A percentile compares a stretch with the other conserved stretches of the same genome.
phyloP scores from a whole-genome alignment of 2,329 filamentous ascomycete species.

The Rhinocladiella similis region DNA sequence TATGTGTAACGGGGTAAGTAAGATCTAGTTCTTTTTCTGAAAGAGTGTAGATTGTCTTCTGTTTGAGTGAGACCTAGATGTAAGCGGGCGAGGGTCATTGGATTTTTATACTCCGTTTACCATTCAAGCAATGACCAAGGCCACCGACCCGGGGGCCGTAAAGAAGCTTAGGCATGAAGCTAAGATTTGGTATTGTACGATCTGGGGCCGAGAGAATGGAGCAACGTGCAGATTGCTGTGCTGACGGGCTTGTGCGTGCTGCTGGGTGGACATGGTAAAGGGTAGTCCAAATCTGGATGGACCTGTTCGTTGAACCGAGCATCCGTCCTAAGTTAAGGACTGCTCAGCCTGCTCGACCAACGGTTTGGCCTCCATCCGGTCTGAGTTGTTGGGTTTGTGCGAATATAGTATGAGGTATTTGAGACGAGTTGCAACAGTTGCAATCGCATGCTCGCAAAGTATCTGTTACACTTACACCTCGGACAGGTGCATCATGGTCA shows the following conservation, averaged over 20 bases:
- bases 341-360: too few species aligned
- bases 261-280: not conserved
- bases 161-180: not conserved
- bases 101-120: slow-evolving; percentile 5
- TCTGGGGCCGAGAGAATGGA: not conserved
- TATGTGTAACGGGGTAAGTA: not conserved
- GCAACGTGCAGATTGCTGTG: slow-evolving; percentile 1
- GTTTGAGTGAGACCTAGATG: slow-evolving; percentile 13
- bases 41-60: slow-evolving; percentile 4
- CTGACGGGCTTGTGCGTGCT: not conserved
- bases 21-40: slow-evolving; percentile 5
- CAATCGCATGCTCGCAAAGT: too few species aligned
- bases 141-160: not conserved
- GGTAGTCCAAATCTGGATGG: too few species aligned
- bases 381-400: too few species aligned
- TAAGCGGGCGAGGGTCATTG: slow-evolving; percentile 3
- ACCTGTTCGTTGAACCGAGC: not conserved
- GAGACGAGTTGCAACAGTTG: too few species aligned
- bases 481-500: too few species aligned
- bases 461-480: too few species aligned
- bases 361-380: too few species aligned
- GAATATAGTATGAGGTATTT: too few species aligned
- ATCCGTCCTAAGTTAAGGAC: too few species aligned
- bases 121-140: not conserved
- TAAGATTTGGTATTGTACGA: slow-evolving; percentile 1